These are phyloP conservation scores for Sporisorium iseilematis-ciliati DNA, from an alignment of 1,284 basidiomycete genomes.

Conservation along the genomic window DNA sequence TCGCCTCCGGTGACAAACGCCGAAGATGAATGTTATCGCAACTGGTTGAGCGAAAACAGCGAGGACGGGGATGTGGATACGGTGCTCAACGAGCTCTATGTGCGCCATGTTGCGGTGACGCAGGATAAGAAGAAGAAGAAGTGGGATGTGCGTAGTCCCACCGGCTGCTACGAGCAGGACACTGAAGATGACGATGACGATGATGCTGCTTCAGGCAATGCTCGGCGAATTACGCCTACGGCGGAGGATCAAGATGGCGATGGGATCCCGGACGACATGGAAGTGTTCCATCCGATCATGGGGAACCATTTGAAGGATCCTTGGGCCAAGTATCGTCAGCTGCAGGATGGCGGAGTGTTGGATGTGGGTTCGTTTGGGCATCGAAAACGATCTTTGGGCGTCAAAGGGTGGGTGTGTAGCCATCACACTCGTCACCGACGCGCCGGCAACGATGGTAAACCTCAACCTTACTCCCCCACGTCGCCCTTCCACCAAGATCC, in stretches of 20 bases:
- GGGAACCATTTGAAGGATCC: conserved; percentile 27
- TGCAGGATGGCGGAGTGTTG: background rate
- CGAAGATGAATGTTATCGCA: conserved; percentile 8
- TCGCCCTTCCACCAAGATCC: background rate
- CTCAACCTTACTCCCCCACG: background rate
- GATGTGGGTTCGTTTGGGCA: background rate
- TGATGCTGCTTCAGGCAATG: no score
- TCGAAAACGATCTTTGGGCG: conserved; percentile 11
- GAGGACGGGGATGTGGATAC: background rate
- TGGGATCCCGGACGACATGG: conserved; percentile 18
- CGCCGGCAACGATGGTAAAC: background rate
- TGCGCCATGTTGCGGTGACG: conserved; percentile 11
- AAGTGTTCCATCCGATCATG: conserved; percentile 24
- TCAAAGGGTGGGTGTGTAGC: background rate
- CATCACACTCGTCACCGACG: conserved; percentile 9
- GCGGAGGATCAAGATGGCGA: conserved; percentile 3
- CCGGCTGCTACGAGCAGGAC: conserved; percentile 9
- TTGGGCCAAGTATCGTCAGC: conserved; percentile 11
- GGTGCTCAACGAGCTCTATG: conserved; percentile 38
- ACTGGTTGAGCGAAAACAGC: background rate
- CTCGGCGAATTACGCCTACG: no score
- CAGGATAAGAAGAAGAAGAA: background rate
- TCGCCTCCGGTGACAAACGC: background rate
- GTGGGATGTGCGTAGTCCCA: conserved; percentile 11
- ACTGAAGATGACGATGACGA: background rate